These are phyloP conservation scores for Colletotrichum phormii DNA, from an alignment of 2,329 filamentous ascomycete genomes.

Conservation along the genomic window DNA sequence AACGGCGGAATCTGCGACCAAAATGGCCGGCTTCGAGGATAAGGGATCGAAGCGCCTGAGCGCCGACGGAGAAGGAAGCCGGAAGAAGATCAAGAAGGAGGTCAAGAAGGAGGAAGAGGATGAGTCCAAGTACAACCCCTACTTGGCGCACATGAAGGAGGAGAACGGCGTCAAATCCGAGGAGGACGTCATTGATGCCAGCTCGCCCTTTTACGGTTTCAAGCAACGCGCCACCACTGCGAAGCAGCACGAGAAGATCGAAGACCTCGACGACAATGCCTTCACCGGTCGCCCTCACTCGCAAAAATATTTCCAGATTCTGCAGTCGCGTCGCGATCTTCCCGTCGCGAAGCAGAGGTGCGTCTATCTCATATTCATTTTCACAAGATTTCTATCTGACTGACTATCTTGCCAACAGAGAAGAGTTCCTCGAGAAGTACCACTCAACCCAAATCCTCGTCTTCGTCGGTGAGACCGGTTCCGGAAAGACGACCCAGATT, in stretches of 20 bases:
- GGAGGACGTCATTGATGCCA: constrained; percentile 44
- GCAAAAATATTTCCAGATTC: constrained; percentile 88
- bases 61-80: constrained; percentile 54
- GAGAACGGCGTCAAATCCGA: constrained; percentile 49
- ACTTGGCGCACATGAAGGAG: constrained; percentile 90
- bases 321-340: constrained; percentile 84
- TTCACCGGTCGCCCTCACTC: constrained; percentile 86
- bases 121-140: constrained; percentile 74
- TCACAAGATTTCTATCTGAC: not conserved
- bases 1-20: constrained; percentile 17
- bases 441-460: constrained; percentile 96
- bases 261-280: constrained; percentile 85
- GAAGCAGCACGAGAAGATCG: constrained; percentile 76
- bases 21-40: constrained; percentile 52
- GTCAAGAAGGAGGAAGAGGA: constrained; percentile 48
- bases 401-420: constrained; percentile 56
- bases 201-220: constrained; percentile 72
- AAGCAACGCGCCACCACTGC: constrained; percentile 85
- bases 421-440: constrained; percentile 94
- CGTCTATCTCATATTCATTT: constrained; percentile 40
- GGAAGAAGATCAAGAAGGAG: constrained; percentile 58
- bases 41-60: constrained; percentile 58
- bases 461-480: constrained; percentile 99
- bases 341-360: constrained; percentile 92
- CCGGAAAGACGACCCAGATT: constrained; percentile 98